A percentile compares a stretch with the other conserved stretches of the same genome.
These are phyloP conservation scores for Hansenula anomala DNA, from an alignment of 1,139 yeast genomes.

Conservation along the genomic window DNA sequence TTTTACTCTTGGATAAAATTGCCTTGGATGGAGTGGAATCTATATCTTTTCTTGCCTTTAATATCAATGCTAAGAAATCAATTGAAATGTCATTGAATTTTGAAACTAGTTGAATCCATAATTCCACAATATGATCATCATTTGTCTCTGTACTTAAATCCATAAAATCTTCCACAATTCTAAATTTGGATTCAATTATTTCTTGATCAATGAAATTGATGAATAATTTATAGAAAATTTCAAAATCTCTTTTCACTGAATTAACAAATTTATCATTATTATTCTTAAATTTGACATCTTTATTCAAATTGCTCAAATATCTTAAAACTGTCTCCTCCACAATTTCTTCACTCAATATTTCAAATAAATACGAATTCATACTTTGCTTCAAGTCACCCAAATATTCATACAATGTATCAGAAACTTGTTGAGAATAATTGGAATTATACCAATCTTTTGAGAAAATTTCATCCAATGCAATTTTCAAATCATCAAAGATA, in stretches of 20 bases:
- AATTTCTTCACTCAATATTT: conserved; percentile 46
- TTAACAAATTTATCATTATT: conserved; percentile 39
- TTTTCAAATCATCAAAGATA: conserved; percentile 64
- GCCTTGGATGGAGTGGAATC: conserved; percentile 25
- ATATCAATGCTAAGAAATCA: conserved; percentile 52
- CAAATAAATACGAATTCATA: conserved; percentile 45
- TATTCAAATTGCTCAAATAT: conserved; percentile 43
- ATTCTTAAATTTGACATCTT: conserved; percentile 30
- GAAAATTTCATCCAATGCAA: conserved; percentile 43
- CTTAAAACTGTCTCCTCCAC: conserved; percentile 43
- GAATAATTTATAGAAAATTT: conserved; percentile 58
- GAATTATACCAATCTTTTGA: conserved; percentile 45
- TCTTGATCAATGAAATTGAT: conserved; percentile 43
- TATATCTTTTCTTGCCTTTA: conserved; percentile 35
- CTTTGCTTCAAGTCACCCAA: conserved; percentile 53
- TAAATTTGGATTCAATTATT: conserved; percentile 46
- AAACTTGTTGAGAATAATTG: conserved; percentile 51
- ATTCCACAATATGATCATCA: conserved; percentile 45
- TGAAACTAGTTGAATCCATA: conserved; percentile 53
- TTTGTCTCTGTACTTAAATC: conserved; percentile 57
- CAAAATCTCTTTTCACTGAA: conserved; percentile 68
- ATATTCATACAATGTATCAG: conserved; percentile 74
- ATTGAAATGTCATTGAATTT: conserved; percentile 65
- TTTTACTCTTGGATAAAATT: conserved; percentile 18
- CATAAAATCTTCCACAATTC: conserved; percentile 67